phyloP scores from a whole-genome alignment of 2,329 filamentous ascomycete species.

The Conoideocrella luteorostrata region DNA sequence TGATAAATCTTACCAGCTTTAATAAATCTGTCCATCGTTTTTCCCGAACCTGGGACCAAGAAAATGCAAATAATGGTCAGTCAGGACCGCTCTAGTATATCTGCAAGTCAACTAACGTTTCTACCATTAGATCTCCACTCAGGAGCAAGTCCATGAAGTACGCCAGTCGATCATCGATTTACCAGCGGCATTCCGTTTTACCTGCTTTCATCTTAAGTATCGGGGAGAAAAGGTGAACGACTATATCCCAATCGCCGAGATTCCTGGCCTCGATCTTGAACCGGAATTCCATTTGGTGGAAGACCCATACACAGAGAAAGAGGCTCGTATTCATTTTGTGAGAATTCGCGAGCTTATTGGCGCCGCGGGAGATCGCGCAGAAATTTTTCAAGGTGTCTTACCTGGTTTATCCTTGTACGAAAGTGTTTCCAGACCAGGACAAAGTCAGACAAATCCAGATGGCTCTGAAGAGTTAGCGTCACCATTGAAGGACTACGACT shows the following conservation, averaged over 20 bases:
- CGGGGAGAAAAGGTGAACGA: conserved; percentile 88
- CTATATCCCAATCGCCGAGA: conserved; percentile 85
- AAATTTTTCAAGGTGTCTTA: conserved; percentile 77
- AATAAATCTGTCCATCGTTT: conserved; percentile 64
- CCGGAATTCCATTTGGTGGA: conserved; percentile 78
- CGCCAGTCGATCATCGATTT: conserved; percentile 94
- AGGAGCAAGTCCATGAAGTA: conserved; percentile 96
- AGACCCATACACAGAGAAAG: conserved; percentile 97
- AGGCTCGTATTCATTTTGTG: conserved; percentile 90
- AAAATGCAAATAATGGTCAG: conserved; percentile 81
- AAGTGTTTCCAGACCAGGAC: conserved; percentile 51
- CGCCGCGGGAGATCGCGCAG: conserved; percentile 80
- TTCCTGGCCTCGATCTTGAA: conserved; percentile 68
- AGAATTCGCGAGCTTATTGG: conserved; percentile 89
- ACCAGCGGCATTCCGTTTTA: conserved; percentile 90
- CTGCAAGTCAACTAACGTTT: neutral
- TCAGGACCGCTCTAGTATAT: neutral
- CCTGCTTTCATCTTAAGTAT: conserved; percentile 96
- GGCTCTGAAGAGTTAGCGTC: conserved; percentile 24
- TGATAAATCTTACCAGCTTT: conserved; percentile 32
- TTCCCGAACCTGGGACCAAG: conserved; percentile 67
- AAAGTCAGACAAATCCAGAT: conserved; percentile 33
- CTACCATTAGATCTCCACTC: conserved; percentile 64
- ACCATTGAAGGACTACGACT: conserved; percentile 65
- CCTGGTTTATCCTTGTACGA: conserved; percentile 86